Evolutionary conservation across 805 yeast species (phyloP), one percentile per base, ranked within the genome.

Genomic region (Candida alai): DNA sequence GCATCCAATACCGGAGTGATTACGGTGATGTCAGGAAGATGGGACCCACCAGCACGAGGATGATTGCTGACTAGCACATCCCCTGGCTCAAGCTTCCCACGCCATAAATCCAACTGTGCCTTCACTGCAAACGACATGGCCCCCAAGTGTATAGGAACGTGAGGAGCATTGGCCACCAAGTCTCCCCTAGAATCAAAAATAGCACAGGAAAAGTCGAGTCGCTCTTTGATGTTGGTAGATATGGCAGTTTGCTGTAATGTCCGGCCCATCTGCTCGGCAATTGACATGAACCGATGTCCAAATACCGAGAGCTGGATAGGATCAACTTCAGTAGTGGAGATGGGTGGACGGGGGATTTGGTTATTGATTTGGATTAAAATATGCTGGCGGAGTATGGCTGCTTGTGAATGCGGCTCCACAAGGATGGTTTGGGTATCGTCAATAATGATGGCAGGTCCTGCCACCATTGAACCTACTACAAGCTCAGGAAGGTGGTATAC

Each of bases 1-100:
- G 47, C 40, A 19, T 68, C 67, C n/a, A 75, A 66, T 2, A 89
- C 88, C 0, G 97, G 97, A 0, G 96, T 84, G 28, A 90, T 80
- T 9, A 89, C 94, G 0, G 97, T 89, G 43, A 89, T 87, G 60
- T 64, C 65, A 5, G 70, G 61, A 45, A 68, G 51, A 55, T 68
- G 65, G 24, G 68, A 48, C 15, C 74, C 68, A 27, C 73, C 65
- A 6, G 71, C 70, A 34, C 37, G 46, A 2, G 71, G 72, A 42
- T 65, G 70, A 41, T 67, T 67, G 6, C 67, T 49, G 5, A 66
- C 69, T 15, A 67, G 42, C 5, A 67, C 73, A 47, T 67, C 73
- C 5, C 71, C 72, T 9, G 58, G 57, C 37, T 54, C 40, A 36
- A 60, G 48, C 35, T 62, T 62, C 5, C 68, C 70, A 15, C 57